phyloP scores from a whole-genome alignment of 169 alveolate species.

The Plasmodium malariae region DNA sequence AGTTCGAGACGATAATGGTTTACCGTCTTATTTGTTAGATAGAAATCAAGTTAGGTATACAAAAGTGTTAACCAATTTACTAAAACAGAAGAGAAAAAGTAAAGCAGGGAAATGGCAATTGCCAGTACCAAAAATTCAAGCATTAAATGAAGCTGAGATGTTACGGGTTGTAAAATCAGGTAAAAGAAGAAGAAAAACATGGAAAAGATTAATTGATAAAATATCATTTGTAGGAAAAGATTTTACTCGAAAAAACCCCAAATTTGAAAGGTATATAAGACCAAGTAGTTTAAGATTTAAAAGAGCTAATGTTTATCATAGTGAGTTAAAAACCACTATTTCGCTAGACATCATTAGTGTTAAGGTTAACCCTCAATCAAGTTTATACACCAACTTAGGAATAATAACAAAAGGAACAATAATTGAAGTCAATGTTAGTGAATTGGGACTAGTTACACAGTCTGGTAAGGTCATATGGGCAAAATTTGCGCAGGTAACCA shows the following conservation, averaged over 20 bases:
- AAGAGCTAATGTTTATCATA: conserved; percentile 99
- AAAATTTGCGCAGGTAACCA: conserved; percentile 98
- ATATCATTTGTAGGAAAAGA: conserved; percentile 98
- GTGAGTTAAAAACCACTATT: conserved; percentile 97
- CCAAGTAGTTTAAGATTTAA: conserved; percentile 99
- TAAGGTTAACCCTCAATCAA: conserved; percentile 98
- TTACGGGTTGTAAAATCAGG: conserved; percentile 95
- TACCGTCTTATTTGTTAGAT: conserved; percentile 98
- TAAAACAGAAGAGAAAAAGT: conserved; percentile 98
- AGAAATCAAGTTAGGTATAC: conserved; percentile 97
- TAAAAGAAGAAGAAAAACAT: conserved; percentile 96
- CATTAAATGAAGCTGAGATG: conserved; percentile 94
- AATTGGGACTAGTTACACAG: conserved; percentile 98
- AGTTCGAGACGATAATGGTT: conserved; percentile 95
- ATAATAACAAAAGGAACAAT: conserved; percentile 98
- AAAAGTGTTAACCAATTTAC: conserved; percentile 96
- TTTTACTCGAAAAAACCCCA: conserved; percentile 99
- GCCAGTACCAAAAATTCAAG: conserved; percentile 98
- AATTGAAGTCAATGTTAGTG: conserved; percentile 98
- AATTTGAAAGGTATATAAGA: conserved; percentile 97
- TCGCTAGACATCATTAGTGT: conserved; percentile 96
- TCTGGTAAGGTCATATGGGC: conserved; percentile 99
- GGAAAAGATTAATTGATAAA: conserved; percentile 99
- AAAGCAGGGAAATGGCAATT: conserved; percentile 99
- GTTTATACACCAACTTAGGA: conserved; percentile 97